These are phyloP conservation scores for Arthrobotrys sinensis DNA, from an alignment of 2,329 filamentous ascomycete genomes.

Conservation along the genomic window DNA sequence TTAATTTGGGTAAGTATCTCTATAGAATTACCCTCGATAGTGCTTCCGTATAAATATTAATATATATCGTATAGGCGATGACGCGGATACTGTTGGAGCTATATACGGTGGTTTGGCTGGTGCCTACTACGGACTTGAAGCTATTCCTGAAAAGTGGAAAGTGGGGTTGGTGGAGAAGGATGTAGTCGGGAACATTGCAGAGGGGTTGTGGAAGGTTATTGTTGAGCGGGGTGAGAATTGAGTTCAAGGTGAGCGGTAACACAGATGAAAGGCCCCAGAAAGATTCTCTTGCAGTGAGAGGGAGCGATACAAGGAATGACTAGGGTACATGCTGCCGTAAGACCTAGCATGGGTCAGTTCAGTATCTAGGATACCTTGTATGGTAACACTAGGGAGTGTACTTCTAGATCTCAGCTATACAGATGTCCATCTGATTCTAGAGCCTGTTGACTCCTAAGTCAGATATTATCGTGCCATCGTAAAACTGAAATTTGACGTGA, in stretches of 20 bases:
- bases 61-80: conserved; percentile 65
- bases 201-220: conserved; percentile 45
- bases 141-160: conserved; percentile 62
- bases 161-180: conserved; percentile 57
- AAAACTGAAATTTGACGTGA: background rate
- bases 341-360: background rate
- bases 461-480: too few species aligned
- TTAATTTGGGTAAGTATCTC: conserved; percentile 66
- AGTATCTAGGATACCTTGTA: background rate
- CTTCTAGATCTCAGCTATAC: too few species aligned
- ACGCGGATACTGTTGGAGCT: conserved; percentile 69
- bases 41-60: background rate
- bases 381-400: too few species aligned
- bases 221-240: conserved; percentile 12
- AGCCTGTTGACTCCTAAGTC: too few species aligned
- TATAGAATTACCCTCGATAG: too few species aligned
- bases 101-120: conserved; percentile 69
- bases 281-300: background rate
- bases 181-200: conserved; percentile 58
- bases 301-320: background rate
- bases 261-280: background rate
- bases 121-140: conserved; percentile 67
- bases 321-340: background rate
- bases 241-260: background rate
- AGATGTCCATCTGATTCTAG: too few species aligned